phyloP scores from a whole-genome alignment of 2,329 filamentous ascomycete species.

The Trichoderma lentiforme region DNA sequence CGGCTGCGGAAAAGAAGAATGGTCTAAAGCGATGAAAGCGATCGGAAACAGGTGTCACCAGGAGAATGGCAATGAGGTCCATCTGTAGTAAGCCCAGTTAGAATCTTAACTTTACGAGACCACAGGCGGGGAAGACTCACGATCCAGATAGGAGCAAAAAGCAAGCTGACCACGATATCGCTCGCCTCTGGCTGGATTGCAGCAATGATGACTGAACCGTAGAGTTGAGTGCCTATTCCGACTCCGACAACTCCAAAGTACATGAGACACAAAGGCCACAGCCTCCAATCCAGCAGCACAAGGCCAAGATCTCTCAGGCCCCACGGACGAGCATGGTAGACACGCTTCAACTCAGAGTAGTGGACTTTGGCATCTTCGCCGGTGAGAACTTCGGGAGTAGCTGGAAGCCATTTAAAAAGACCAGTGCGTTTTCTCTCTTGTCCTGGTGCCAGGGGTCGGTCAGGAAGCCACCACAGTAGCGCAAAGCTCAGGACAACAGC shows the following conservation, averaged over 20 bases:
- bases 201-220: conserved; percentile 81
- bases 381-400: conserved; percentile 65
- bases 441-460: conserved; percentile 74
- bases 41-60: conserved; percentile 82
- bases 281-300: conserved; percentile 79
- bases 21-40: conserved; percentile 78
- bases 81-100: conserved; percentile 47
- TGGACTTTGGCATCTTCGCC: conserved; percentile 78
- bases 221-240: conserved; percentile 84
- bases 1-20: conserved; percentile 74
- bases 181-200: conserved; percentile 72
- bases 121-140: conserved; percentile 45
- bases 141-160: conserved; percentile 91
- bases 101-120: background rate
- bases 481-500: conserved; percentile 67
- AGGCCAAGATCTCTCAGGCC: conserved; percentile 63
- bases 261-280: conserved; percentile 85
- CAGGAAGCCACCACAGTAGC: conserved; percentile 87
- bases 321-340: conserved; percentile 76
- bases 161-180: conserved; percentile 71
- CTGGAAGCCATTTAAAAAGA: conserved; percentile 63
- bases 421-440: conserved; percentile 49
- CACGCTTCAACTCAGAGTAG: conserved; percentile 76
- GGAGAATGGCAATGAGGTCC: conserved; percentile 82
- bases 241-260: conserved; percentile 94